A percentile compares a stretch with the other conserved stretches of the same genome.
Conservation (phyloP, 179 eudicot species). For the Camellia oleifera region DNA sequence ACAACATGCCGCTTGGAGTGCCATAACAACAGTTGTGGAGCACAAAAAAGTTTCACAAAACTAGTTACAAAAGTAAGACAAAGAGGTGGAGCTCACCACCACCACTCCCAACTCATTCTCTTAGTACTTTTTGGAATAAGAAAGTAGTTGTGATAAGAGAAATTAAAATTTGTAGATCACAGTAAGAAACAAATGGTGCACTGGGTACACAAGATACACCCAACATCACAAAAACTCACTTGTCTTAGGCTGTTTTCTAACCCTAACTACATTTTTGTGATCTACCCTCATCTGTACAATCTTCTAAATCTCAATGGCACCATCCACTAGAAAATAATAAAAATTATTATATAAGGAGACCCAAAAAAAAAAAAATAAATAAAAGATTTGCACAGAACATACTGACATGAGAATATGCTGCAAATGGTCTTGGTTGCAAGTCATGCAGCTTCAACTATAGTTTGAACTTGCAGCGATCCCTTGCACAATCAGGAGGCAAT, state of each 20-base stretch:
- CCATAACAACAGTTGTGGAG: too few species aligned
- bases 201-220: conserved; percentile 23
- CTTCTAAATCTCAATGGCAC: conserved; percentile 28
- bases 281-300: conserved; percentile 54
- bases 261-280: conserved; percentile 25
- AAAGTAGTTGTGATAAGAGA: neutral
- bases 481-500: neutral
- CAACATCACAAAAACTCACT: conserved; percentile 13
- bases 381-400: conserved; percentile 9
- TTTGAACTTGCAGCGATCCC: conserved; percentile 1
- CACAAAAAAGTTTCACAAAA: too few species aligned
- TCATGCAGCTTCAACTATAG: neutral
- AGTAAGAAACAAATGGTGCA: neutral
- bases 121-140: too few species aligned
- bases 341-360: conserved; percentile 10
- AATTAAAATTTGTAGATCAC: conserved; percentile 17
- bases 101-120: too few species aligned
- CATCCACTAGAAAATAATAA: conserved; percentile 16
- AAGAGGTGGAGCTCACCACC: too few species aligned
- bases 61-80: too few species aligned
- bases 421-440: conserved; percentile 1
- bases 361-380: neutral
- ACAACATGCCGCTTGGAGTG: too few species aligned
- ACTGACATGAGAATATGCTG: conserved; percentile 9
- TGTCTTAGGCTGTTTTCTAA: conserved; percentile 9